Conservation (phyloP, 1,284 basidiomycete genomes). For the Ceraceosorus guamensis region DNA sequence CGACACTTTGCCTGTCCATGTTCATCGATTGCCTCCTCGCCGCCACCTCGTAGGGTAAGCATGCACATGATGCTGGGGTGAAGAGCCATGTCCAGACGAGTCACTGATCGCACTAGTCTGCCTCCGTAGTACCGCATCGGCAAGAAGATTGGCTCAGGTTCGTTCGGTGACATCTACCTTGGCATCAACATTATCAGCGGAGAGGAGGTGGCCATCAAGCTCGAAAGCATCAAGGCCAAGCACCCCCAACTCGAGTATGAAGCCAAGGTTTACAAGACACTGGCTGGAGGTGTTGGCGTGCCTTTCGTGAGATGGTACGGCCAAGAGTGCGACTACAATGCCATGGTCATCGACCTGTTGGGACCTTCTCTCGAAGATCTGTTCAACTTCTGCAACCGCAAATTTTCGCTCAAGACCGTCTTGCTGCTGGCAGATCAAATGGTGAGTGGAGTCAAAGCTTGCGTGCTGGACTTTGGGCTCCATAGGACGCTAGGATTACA, state of each 20-base stretch:
- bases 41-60: no score
- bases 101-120: neutral
- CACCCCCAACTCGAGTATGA: constrained; percentile 99
- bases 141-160: constrained; percentile 99
- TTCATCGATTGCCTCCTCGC: no score
- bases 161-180: constrained; percentile 99
- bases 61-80: no score
- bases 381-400: constrained; percentile 99
- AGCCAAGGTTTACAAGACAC: constrained; percentile 60
- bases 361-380: constrained; percentile 96
- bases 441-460: constrained; percentile 59
- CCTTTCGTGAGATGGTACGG: constrained; percentile 98
- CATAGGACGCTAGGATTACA: neutral
- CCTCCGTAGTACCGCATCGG: constrained; percentile 64
- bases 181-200: constrained; percentile 99
- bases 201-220: constrained; percentile 98
- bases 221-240: constrained; percentile 98
- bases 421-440: constrained; percentile 93
- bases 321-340: constrained; percentile 98
- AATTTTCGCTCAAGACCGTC: constrained; percentile 95
- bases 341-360: constrained; percentile 96
- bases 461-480: neutral
- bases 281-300: constrained; percentile 95
- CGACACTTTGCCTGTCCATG: no score
- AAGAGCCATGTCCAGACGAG: no score